Evolutionary conservation across 2,329 filamentous ascomycete species (phyloP), one percentile per base, ranked within the genome.

Genomic region (Colletotrichum kahawae): DNA sequence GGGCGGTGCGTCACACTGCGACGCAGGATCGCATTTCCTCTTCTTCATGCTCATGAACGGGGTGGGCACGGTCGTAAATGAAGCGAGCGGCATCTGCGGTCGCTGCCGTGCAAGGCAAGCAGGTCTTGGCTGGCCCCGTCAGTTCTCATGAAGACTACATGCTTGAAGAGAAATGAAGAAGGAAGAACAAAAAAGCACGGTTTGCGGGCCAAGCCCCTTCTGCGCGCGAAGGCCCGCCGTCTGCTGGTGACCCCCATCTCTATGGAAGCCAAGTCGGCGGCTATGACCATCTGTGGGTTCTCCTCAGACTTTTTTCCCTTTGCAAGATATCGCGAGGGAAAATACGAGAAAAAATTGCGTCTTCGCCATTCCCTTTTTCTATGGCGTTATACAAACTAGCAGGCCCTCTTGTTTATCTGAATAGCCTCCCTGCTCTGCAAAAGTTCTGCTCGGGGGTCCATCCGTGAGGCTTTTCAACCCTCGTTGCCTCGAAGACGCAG

Each of bases 341-440:
- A 71, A 60, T 62, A 74, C 60, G 60, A 74, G 68, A n/a, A 31
- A 51, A 71, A 71, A 31, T 24, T 64, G 14, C 21, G n/a, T 21
- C 36, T 63, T 72, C 72, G 72, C 63, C 33, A 72, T 72, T 16
- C n/a, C 59, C 33, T 29, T 43, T n/a, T 33, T 57, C 56, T 36
- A 75, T 75, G 54, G 43, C 69, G 72, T 75, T 72, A 64, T 71
- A 56, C 68, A 54, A 14, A 33, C 68, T 63, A 67, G 33, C 54
- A 31, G 18, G 63, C 33, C 29, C 12, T 62, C 67, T 34, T 51
- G 27, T 13, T 27, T 13, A 62, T 48, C 14, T 48, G 21, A 18
- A 24, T 27, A 13, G 13, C 67, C 60, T 62, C 67, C 67, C 36
- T 69, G 56, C n/a, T 54, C 67, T 34, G 48, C 67, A 62, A 59